phyloP scores from a whole-genome alignment of 345 rosid genomes.

The Melaleuca alternifolia region DNA sequence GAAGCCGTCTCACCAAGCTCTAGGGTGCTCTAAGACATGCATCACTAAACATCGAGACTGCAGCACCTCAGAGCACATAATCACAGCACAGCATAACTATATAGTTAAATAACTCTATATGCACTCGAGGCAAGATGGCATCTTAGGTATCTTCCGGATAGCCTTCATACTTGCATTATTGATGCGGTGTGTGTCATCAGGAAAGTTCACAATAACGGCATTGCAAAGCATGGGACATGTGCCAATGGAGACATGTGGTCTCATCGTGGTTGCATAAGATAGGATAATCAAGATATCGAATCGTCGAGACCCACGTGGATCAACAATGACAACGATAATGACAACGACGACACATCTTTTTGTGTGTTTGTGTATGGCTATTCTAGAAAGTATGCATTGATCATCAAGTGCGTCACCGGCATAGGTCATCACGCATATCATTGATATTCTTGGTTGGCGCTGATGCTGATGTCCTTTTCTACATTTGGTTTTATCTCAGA shows the following conservation, averaged over 20 bases:
- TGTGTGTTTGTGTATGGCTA: background rate
- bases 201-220: background rate
- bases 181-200: background rate
- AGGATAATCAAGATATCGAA: background rate
- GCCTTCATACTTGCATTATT: background rate
- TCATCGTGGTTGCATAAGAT: background rate
- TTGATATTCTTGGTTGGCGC: background rate
- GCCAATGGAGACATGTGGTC: too few relatives aligned
- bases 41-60: background rate
- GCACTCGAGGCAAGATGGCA: background rate
- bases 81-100: background rate
- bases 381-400: background rate
- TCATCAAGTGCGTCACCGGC: background rate
- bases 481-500: background rate
- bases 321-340: background rate
- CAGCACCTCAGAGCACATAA: too few relatives aligned
- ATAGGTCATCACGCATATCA: background rate
- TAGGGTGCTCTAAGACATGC: background rate
- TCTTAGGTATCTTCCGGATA: background rate
- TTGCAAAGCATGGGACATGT: background rate
- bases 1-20: background rate
- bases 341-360: background rate
- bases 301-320: background rate
- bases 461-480: background rate
- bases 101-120: background rate